These are phyloP conservation scores for Beverwykella pulmonaria DNA, from an alignment of 495 filamentous ascomycete species.

Conservation along the genomic window DNA sequence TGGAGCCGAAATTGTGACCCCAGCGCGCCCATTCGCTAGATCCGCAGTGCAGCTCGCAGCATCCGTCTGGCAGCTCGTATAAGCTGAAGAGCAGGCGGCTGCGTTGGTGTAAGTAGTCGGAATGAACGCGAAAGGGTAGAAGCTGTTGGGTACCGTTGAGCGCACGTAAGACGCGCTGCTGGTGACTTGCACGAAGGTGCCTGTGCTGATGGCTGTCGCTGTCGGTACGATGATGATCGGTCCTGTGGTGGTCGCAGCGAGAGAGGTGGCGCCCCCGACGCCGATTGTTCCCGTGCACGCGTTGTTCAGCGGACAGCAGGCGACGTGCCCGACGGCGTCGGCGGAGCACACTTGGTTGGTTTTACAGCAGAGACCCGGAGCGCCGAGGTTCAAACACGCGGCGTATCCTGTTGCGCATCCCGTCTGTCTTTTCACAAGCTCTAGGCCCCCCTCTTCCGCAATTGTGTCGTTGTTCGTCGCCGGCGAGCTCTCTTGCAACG, in stretches of 20 bases:
- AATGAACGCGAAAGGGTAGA: constrained; percentile 68
- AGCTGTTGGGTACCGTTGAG: constrained; percentile 51
- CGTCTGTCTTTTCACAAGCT: constrained; percentile 38
- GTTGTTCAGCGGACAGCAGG: constrained; percentile 65
- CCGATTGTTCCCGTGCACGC: constrained; percentile 64
- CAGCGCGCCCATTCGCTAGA: constrained; percentile 50
- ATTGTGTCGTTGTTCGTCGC: constrained; percentile 32
- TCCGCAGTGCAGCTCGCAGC: constrained; percentile 64
- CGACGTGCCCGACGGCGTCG: constrained; percentile 63
- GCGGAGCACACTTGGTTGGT: constrained; percentile 57
- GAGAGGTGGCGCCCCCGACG: constrained; percentile 1
- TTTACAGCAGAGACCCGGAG: constrained; percentile 60
- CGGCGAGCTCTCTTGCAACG: constrained; percentile 9
- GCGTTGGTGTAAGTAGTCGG: constrained; percentile 67
- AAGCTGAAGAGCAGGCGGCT: constrained; percentile 67
- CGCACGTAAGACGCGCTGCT: background rate
- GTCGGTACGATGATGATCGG: constrained; percentile 12
- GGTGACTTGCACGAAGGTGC: constrained; percentile 15
- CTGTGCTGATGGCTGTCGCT: constrained; percentile 2
- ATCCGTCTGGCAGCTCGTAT: constrained; percentile 65
- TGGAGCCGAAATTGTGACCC: constrained; percentile 66
- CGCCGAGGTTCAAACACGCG: constrained; percentile 54
- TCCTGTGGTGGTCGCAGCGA: constrained; percentile 2
- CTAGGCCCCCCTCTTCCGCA: constrained; percentile 23
- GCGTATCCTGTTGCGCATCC: constrained; percentile 57